Percentiles rank a stretch among this genome's conserved stretches.
Evolutionary conservation across 305 asterid genomes (phyloP).

Genomic region (Fraxinus sp.): DNA sequence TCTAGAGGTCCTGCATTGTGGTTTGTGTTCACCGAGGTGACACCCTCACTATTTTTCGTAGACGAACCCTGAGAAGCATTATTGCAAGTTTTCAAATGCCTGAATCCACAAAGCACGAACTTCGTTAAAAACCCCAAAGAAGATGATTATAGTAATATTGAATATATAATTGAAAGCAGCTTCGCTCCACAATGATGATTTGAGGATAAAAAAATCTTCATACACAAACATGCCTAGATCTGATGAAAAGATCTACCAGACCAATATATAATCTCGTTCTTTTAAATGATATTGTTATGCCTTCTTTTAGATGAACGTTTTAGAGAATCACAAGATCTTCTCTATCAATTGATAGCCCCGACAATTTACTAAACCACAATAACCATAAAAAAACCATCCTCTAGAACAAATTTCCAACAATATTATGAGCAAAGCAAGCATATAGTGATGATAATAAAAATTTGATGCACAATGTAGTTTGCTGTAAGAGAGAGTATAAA

Average conservation of each 20-base stretch:
- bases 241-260: not conserved
- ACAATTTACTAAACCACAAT: not conserved
- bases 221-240: not conserved
- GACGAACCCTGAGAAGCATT: conserved; percentile 35
- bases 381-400: not conserved
- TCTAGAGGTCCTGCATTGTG: conserved; percentile 27
- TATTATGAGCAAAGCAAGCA: not conserved
- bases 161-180: not conserved
- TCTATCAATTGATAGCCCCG: not conserved
- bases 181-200: not conserved
- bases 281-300: not conserved
- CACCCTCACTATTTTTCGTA: conserved; percentile 26
- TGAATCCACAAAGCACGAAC: conserved; percentile 34
- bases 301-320: not conserved
- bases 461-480: not conserved
- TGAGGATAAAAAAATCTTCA: not conserved
- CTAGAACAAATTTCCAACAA: not conserved
- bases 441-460: not conserved
- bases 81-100: conserved; percentile 55
- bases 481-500: not conserved
- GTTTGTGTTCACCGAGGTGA: not conserved
- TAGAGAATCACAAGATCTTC: not conserved
- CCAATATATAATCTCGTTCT: not conserved
- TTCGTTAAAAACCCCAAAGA: not conserved
- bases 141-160: not conserved